Evolutionary conservation across 2,329 filamentous ascomycete species (phyloP).

Genomic region (Pyrenophora tritici-repentis): DNA sequence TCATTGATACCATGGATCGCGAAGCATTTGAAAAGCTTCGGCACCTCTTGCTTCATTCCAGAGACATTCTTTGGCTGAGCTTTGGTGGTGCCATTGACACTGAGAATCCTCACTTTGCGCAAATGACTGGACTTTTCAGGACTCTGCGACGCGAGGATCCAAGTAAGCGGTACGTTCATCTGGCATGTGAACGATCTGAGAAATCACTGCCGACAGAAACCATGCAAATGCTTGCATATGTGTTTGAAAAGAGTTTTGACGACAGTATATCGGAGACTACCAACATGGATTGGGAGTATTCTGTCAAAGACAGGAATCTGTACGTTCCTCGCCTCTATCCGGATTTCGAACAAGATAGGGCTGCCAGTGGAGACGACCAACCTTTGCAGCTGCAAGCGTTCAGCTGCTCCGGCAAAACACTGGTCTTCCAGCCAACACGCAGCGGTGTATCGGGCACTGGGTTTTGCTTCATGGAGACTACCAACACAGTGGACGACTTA

Average conservation of each 20-base stretch:
- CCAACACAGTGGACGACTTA: too few species aligned
- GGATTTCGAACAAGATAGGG: neutral
- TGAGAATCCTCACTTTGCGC: neutral
- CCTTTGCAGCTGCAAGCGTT: too few species aligned
- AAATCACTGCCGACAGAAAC: neutral
- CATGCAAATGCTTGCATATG: neutral
- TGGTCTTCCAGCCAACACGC: too few species aligned
- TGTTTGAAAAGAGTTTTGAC: neutral
- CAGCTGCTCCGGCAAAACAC: too few species aligned
- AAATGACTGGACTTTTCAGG: neutral
- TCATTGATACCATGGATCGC: too few species aligned
- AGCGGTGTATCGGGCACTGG: too few species aligned
- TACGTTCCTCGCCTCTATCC: conserved; percentile 1
- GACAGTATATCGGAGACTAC: neutral
- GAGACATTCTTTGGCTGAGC: conserved; percentile 3
- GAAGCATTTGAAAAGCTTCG: conserved; percentile 2
- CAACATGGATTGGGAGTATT: conserved; percentile 1
- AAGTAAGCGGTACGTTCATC: neutral
- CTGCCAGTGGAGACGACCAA: neutral
- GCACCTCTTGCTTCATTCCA: neutral
- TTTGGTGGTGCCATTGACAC: neutral
- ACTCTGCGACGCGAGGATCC: conserved; percentile 3
- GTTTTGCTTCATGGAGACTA: too few species aligned
- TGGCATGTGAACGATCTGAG: neutral
- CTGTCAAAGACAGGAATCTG: neutral